Conservation (phyloP, 2,329 filamentous ascomycete species). For the Hortaea sp. region DNA sequence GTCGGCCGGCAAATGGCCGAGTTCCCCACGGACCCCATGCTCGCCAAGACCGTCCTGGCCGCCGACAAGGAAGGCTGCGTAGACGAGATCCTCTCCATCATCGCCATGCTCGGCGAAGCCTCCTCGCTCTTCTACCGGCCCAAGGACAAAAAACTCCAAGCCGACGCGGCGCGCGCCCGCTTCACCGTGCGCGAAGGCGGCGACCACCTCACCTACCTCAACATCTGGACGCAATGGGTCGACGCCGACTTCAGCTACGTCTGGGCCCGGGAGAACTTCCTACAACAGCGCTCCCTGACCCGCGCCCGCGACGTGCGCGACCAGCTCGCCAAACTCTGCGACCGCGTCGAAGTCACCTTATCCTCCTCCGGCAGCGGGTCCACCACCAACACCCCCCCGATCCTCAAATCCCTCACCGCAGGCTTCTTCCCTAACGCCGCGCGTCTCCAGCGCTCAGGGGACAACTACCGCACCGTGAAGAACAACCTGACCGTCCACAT, state of each 20-base stretch:
- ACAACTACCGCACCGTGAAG: conserved; percentile 85
- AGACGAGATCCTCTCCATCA: conserved; percentile 82
- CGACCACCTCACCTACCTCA: conserved; percentile 78
- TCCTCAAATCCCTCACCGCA: conserved; percentile 78
- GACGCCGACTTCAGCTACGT: conserved; percentile 80
- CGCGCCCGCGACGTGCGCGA: conserved; percentile 86
- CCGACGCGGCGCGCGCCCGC: conserved; percentile 76
- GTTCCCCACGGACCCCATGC: conserved; percentile 85
- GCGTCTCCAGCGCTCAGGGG: conserved; percentile 68
- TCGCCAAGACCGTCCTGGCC: conserved; percentile 78
- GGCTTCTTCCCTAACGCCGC: conserved; percentile 95
- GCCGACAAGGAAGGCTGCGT: conserved; percentile 88
- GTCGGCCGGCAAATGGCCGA: conserved; percentile 90
- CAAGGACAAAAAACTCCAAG: conserved; percentile 95
- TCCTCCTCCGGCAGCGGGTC: conserved; percentile 42
- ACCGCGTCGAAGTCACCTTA: conserved; percentile 73
- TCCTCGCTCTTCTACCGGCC: conserved; percentile 87
- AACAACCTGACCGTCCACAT: conserved; percentile 80
- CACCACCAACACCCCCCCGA: conserved; percentile 64
- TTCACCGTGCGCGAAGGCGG: conserved; percentile 88
- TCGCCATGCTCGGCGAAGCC: conserved; percentile 87
- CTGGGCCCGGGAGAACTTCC: conserved; percentile 86
- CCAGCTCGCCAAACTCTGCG: conserved; percentile 83
- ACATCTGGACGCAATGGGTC: conserved; percentile 93
- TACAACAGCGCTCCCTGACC: conserved; percentile 82